A percentile compares a stretch with the other conserved stretches of the same genome.
These are phyloP conservation scores for Narthecium ossifragum DNA, from an alignment of 106 monocot species.

Conservation along the genomic window DNA sequence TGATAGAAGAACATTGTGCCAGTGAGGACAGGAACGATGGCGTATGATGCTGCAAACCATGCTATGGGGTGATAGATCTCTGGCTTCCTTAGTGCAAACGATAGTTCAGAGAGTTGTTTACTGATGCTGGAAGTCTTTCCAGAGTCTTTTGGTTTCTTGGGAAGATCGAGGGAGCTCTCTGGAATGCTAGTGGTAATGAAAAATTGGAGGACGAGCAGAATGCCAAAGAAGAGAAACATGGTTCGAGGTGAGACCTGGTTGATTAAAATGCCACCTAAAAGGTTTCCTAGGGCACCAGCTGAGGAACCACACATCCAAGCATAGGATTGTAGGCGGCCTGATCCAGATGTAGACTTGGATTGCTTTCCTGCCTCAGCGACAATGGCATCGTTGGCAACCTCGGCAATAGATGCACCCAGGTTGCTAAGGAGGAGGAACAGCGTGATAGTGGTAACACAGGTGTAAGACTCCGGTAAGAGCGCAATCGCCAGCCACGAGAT, in stretches of 20 bases:
- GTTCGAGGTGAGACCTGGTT: conserved; percentile 28
- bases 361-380: conserved; percentile 75
- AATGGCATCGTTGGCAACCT: conserved; percentile 89
- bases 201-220: conserved; percentile 50
- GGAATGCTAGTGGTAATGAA: conserved; percentile 23
- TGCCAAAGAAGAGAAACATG: conserved; percentile 57
- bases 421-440: conserved; percentile 66
- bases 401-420: conserved; percentile 72
- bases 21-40: conserved; percentile 42
- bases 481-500: conserved; percentile 75
- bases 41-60: conserved; percentile 68
- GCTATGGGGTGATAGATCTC: conserved; percentile 44
- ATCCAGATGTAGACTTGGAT: conserved; percentile 4
- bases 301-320: conserved; percentile 42
- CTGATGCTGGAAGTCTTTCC: conserved; percentile 25
- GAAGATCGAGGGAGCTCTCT: conserved; percentile 57
- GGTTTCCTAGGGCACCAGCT: conserved; percentile 64
- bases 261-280: conserved; percentile 60
- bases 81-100: conserved; percentile 32
- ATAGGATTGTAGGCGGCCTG: conserved; percentile 65
- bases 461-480: conserved; percentile 25
- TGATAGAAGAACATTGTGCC: conserved; percentile 93
- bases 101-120: conserved; percentile 35
- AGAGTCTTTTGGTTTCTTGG: conserved; percentile 6
- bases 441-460: conserved; percentile 40